Evolutionary conservation across 495 filamentous ascomycete genomes (phyloP), one percentile per base, ranked within the genome.

Genomic region (Chaetomium cochliodes): DNA sequence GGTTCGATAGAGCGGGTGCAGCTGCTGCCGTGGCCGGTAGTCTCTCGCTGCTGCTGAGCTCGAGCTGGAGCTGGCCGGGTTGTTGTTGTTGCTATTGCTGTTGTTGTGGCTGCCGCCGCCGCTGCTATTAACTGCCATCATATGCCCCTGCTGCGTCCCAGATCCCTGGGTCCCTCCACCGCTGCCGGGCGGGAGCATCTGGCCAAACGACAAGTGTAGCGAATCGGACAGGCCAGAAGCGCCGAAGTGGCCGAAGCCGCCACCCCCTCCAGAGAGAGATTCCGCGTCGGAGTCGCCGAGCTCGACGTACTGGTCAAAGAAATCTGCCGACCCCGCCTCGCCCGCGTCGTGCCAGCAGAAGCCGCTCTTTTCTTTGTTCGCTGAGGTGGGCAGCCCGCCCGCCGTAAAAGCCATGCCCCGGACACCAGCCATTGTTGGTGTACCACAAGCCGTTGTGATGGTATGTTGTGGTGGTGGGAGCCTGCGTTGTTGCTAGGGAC

Each of bases 291-390:
- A 55, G 18, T 60, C 65, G 50, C 60, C 64, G 69, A 81, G 77
- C 67, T 76, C 72, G 57, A 82, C 65, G 63, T 76, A 82, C 59
- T 82, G 74, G 41, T 81, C 80, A 78, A 80, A 79, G 76, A 81
- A 76, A 42, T 79, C 78, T 26, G 67, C 66, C 57, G 77, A 65
- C 61, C 69, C 72, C 55, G 65, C 73, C 13, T 77, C 71, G 67
- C 73, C 73, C 49, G 66, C 63, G 58, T 78, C 76, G 39, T 72
- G 73, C 73, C 76, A 76, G 64, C 70, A 70, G 61, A 69, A 63
- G 50, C 66, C 65, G 65, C 60, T 70, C 57, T 69, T 69, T 64
- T 72, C 77, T 79, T 80, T 80, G 78, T 79, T 74, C 57, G 65
- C 71, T 26, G 63, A 46, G 22, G n/a, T 55, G 59, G 64, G 64